Evolutionary conservation across 805 yeast genomes (phyloP).

Genomic region (Barnettozyma wickerhamii): DNA sequence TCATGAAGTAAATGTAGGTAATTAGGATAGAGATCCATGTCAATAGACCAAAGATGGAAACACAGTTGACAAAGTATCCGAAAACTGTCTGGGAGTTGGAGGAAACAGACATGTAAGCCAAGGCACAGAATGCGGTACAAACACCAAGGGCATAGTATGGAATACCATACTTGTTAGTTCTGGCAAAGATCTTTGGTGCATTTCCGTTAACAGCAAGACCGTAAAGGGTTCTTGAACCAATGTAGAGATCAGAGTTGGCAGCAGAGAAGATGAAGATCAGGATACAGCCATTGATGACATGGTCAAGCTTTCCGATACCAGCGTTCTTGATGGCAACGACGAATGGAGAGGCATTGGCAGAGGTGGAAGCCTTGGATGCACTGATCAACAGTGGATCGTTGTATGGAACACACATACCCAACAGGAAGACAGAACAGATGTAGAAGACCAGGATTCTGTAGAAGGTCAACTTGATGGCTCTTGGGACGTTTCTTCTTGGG

Average conservation of each 20-base stretch:
- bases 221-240: conserved; percentile 71
- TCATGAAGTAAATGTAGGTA: conserved; percentile 62
- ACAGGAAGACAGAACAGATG: conserved; percentile 49
- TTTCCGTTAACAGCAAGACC: conserved; percentile 69
- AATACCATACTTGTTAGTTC: conserved; percentile 65
- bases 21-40: conserved; percentile 72
- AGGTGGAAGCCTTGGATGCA: conserved; percentile 49
- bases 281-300: conserved; percentile 74
- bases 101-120: conserved; percentile 69
- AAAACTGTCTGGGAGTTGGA: conserved; percentile 55
- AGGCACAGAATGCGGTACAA: conserved; percentile 47
- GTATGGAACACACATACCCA: conserved; percentile 73
- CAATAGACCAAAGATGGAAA: conserved; percentile 68
- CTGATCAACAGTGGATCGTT: conserved; percentile 43
- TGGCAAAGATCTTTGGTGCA: conserved; percentile 67
- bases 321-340: conserved; percentile 65
- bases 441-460: conserved; percentile 77
- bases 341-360: conserved; percentile 76
- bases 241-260: conserved; percentile 73
- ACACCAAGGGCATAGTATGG: conserved; percentile 56
- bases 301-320: conserved; percentile 64
- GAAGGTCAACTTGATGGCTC: conserved; percentile 48
- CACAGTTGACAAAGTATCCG: conserved; percentile 69
- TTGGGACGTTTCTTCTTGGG: conserved; percentile 46
- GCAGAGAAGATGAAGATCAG: conserved; percentile 77